Base-by-base conservation (phyloP, 805 yeast species). In the Suhomyces kilbournensis region DNA sequence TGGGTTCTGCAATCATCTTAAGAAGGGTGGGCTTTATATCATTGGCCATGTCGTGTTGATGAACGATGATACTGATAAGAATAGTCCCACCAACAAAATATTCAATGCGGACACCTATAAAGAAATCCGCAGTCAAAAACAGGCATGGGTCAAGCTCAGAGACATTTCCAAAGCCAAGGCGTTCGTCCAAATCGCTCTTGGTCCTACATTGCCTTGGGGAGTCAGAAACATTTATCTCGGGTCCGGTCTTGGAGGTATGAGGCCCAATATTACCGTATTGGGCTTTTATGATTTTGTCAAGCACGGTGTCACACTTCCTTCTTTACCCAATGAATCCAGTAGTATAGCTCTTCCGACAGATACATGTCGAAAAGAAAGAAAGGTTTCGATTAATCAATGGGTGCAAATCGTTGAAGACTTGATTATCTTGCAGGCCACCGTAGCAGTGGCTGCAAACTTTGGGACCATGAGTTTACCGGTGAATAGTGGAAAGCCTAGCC, bases 171-270 rank as follows among this genome's bases (percentile, higher is more conserved):
- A 82, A 32, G 82, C 94, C 51, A 94, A 94, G 65, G 98, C 97
- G 0, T 94, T 94, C 76, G 94, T 94, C 6, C 99, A 94, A 64
- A 83, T 94, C 47, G 89, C 93, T 1, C 79, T 91, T 9, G 96
- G 96, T 0, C 92, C 97, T 0, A 80, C 87, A 1, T 76, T 94
- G 42, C 86, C 91, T 0, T 93, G 98, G 97, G 98, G 99, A 23
- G 96, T 90, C 0, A 76, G 99, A 55, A 93, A 93, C 65, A 91
- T 94, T 8, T 91, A 82, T 53, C 68, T 93, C 54, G 97, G 97
- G 0, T 88, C 96, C 2, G 99, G 99, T 0, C 74, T 94, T n/a
- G 99, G 99, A 7, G 97, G 97, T 10, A 94, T 94, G 99, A 86
- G 83, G 61, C 99, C 99, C 1, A 94, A 94, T 64, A 92, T 94